Conservation (phyloP, 257 asterid species). For the Solanum commersonii region DNA sequence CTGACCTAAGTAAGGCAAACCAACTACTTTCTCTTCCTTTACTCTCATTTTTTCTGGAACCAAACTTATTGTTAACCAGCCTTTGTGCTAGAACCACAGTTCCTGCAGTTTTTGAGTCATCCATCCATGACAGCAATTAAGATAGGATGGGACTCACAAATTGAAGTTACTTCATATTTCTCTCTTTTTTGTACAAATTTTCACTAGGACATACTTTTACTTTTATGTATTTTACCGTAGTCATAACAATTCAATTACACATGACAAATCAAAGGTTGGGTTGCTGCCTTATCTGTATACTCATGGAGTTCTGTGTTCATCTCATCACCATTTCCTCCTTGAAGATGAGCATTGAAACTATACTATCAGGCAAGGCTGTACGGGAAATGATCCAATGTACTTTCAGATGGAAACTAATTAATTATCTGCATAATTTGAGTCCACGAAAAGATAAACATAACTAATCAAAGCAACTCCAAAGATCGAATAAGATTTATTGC, state of each 20-base stretch:
- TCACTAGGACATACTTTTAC: background rate
- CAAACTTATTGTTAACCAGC: background rate
- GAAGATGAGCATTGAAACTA: background rate
- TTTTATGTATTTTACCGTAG: background rate
- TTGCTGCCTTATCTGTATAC: background rate
- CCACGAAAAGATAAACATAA: background rate
- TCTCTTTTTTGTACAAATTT: background rate
- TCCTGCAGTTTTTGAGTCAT: background rate
- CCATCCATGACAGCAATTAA: background rate
- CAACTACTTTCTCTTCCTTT: background rate
- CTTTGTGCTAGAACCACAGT: background rate
- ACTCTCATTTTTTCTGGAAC: background rate
- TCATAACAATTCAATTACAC: background rate
- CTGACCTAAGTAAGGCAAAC: background rate
- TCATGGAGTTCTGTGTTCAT: background rate
- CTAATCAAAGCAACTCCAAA: background rate
- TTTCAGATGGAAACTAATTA: background rate
- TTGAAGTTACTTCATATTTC: background rate
- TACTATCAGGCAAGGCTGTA: background rate
- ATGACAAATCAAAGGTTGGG: background rate
- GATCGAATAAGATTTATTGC: background rate
- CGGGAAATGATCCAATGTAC: background rate
- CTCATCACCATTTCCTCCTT: background rate
- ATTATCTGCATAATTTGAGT: background rate
- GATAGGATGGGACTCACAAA: background rate